Conservation (phyloP, 345 rosid genomes). For the Schrenkiella parvula region DNA sequence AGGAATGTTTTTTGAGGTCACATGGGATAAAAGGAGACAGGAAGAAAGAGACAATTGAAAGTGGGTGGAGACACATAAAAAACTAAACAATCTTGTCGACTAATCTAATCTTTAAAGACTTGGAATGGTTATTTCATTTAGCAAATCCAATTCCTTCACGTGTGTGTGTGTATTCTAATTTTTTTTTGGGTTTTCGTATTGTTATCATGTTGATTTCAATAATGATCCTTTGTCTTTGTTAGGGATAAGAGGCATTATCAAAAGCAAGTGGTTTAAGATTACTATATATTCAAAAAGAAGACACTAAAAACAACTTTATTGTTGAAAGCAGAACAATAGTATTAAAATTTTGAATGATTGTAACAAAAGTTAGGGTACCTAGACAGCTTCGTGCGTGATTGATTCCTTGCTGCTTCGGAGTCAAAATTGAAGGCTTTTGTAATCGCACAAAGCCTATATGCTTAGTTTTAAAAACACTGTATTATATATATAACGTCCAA, state of each 20-base stretch:
- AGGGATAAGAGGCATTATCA: neutral
- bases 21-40: constrained; percentile 17
- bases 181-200: neutral
- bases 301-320: neutral
- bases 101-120: neutral
- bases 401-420: neutral
- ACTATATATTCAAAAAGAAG: neutral
- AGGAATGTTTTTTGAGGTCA: constrained; percentile 22
- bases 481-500: neutral
- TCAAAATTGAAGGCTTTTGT: neutral
- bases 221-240: constrained; percentile 9
- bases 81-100: neutral
- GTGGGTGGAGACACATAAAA: neutral
- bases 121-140: constrained; percentile 9
- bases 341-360: neutral
- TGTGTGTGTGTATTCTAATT: constrained; percentile 27
- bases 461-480: neutral
- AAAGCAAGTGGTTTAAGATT: neutral
- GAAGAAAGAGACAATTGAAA: constrained; percentile 17
- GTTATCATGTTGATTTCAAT: neutral
- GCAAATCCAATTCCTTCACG: constrained; percentile 18
- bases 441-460: neutral
- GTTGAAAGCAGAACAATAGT: neutral
- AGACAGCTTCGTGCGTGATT: neutral
- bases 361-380: neutral